phyloP scores from a whole-genome alignment of 257 asterid species.

The Nicotiana obtusifolia region DNA sequence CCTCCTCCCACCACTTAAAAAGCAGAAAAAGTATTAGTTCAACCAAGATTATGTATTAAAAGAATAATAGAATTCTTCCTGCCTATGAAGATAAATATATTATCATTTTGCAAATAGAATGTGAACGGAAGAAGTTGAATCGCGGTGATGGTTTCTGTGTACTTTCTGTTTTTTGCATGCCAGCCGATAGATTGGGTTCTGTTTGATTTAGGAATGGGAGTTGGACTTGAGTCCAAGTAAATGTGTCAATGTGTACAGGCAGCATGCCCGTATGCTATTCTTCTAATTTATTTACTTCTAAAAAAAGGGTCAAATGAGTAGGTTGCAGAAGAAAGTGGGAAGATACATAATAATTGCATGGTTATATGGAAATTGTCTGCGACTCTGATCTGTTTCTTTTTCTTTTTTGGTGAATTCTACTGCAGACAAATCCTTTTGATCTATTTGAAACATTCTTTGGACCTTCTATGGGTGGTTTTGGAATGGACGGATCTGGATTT shows the following conservation, averaged over 20 bases:
- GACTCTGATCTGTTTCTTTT: background rate
- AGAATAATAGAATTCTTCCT: background rate
- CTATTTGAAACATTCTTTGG: slow-evolving; percentile 98
- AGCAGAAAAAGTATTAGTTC: background rate
- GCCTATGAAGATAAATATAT: background rate
- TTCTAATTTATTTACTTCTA: background rate
- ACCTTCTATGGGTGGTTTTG: slow-evolving; percentile 78
- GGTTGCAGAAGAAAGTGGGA: background rate
- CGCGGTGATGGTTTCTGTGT: background rate
- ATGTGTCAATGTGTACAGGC: background rate
- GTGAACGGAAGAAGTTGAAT: background rate
- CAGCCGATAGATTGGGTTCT: background rate
- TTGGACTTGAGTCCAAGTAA: background rate
- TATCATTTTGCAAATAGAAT: background rate
- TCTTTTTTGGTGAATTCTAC: slow-evolving; percentile 15
- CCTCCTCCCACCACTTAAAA: background rate
- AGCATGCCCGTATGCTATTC: background rate
- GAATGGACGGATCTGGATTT: slow-evolving; percentile 70
- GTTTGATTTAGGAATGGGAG: background rate
- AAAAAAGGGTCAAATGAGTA: background rate
- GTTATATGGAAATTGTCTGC: background rate
- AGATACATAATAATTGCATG: background rate
- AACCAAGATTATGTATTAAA: background rate
- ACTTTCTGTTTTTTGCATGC: background rate
- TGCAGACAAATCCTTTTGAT: slow-evolving; percentile 93